Conservation (phyloP, 371 early-diverging fungal genomes). For the Syncephalastrum monosporum region DNA sequence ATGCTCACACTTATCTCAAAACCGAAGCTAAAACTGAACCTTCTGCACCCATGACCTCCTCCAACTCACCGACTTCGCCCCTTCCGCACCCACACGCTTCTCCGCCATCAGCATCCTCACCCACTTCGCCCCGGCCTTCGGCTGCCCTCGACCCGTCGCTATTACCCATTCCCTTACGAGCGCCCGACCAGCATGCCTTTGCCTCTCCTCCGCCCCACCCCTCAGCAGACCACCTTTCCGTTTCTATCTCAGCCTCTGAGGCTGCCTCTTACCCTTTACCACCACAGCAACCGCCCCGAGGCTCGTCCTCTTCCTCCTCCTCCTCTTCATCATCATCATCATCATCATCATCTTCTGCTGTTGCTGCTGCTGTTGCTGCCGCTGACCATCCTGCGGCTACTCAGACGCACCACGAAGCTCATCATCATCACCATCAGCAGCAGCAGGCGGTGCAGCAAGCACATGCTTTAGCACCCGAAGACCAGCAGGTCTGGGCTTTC, state of each 20-base stretch:
- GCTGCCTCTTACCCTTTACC: background rate
- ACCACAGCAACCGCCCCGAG: background rate
- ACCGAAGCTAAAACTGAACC: background rate
- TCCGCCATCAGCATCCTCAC: background rate
- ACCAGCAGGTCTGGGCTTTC: constrained; percentile 13
- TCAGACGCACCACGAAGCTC: too few species aligned
- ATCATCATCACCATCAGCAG: background rate
- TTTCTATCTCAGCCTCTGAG: background rate
- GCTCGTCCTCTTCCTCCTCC: too few species aligned
- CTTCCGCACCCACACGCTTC: background rate
- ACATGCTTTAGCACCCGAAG: constrained; percentile 4
- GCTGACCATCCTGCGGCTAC: too few species aligned
- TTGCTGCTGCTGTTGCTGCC: background rate
- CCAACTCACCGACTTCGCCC: background rate
- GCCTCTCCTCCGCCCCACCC: constrained; percentile 4
- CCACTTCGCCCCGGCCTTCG: constrained; percentile 2
- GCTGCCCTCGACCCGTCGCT: constrained; percentile 3
- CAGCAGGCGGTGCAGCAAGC: background rate
- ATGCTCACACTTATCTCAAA: too few species aligned
- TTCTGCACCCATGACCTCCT: background rate
- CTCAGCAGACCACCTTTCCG: background rate
- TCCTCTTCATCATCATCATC: too few species aligned
- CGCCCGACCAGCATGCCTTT: background rate
- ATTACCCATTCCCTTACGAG: constrained; percentile 9
- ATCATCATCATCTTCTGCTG: too few species aligned